Conservation (phyloP, 2,329 filamentous ascomycete species). For the Fusarium continuum region DNA sequence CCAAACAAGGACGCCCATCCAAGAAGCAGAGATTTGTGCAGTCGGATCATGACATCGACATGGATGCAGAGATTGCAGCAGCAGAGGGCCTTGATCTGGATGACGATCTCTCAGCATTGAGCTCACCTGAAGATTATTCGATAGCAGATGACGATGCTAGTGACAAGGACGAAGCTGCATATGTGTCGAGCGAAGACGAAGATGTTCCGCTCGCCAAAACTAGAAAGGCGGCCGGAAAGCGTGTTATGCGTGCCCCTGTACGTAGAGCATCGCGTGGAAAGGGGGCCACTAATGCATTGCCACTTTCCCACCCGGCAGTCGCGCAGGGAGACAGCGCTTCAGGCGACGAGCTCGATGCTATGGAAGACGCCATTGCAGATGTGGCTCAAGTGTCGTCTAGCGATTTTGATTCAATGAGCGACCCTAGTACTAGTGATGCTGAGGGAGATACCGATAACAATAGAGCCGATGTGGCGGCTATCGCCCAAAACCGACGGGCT, state of each 20-base stretch:
- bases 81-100: conserved; percentile 32
- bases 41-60: conserved; percentile 46
- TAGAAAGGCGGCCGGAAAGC: conserved; percentile 14
- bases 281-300: neutral
- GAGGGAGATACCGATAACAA: conserved; percentile 15
- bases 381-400: neutral
- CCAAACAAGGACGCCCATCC: conserved; percentile 32
- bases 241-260: neutral
- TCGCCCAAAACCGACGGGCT: conserved; percentile 47
- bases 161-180: conserved; percentile 23
- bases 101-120: conserved; percentile 5
- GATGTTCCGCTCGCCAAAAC: conserved; percentile 36
- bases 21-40: conserved; percentile 48
- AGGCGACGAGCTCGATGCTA: conserved; percentile 6
- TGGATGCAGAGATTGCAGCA: conserved; percentile 47
- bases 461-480: conserved; percentile 16
- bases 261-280: neutral
- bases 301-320: neutral
- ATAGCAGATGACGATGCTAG: conserved; percentile 32
- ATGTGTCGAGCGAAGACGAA: conserved; percentile 44
- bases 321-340: neutral
- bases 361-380: neutral
- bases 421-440: conserved; percentile 33
- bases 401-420: neutral
- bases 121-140: conserved; percentile 24